phyloP scores from a whole-genome alignment of 805 yeast species.

The Starmera quercuum region DNA sequence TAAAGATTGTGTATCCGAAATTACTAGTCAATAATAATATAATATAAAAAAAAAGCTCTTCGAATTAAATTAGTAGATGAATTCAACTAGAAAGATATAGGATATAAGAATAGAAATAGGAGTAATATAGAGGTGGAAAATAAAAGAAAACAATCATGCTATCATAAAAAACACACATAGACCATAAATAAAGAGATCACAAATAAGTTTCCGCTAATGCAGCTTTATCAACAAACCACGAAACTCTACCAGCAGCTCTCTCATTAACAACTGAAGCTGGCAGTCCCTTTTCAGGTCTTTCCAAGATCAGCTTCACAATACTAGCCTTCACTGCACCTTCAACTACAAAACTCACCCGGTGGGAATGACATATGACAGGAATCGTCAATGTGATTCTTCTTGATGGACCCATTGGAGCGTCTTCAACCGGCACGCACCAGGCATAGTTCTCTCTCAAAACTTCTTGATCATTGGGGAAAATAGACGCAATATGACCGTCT shows the following conservation, averaged over 20 bases:
- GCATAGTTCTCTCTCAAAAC: conserved; percentile 84
- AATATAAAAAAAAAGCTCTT: too few relatives aligned
- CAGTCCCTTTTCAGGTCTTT: conserved; percentile 92
- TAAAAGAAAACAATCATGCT: background rate
- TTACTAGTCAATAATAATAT: too few relatives aligned
- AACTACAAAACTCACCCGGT: conserved; percentile 87
- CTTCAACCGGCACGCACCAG: conserved; percentile 90
- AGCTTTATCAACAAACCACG: conserved; percentile 96
- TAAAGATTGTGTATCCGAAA: too few relatives aligned
- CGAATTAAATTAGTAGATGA: too few relatives aligned
- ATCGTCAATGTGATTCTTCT: conserved; percentile 84
- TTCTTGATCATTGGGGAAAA: conserved; percentile 83
- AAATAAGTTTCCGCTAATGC: conserved; percentile 58
- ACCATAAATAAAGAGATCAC: background rate
- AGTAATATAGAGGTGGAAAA: background rate
- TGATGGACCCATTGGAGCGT: conserved; percentile 85
- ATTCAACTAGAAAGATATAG: too few relatives aligned
- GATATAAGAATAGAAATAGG: too few relatives aligned
- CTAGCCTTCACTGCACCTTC: conserved; percentile 96
- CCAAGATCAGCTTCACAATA: conserved; percentile 84
- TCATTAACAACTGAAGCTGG: conserved; percentile 93
- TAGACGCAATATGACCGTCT: conserved; percentile 96
- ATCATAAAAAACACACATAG: background rate
- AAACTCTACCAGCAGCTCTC: conserved; percentile 92
- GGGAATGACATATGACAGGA: conserved; percentile 93